Percentiles rank a stretch among this genome's conserved stretches.
These are phyloP conservation scores for Mortierella sp. DNA, from an alignment of 371 early-diverging fungal species.

Conservation along the genomic window DNA sequence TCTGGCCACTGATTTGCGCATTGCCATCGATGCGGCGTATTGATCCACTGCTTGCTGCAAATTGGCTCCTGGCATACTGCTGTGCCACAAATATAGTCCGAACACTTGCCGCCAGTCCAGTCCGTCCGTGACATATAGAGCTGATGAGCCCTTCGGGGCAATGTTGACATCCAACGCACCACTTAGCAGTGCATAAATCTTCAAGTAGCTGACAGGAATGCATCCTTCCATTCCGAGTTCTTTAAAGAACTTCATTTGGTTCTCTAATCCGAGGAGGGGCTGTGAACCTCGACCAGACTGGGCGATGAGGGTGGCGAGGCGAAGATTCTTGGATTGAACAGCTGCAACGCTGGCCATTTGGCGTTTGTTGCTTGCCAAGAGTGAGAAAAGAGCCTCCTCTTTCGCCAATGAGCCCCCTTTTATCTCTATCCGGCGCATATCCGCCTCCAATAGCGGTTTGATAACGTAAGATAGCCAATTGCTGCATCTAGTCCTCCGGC, in stretches of 20 bases:
- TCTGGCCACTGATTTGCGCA: slow-evolving; percentile 38
- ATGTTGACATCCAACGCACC: slow-evolving; percentile 58
- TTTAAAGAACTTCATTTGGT: slow-evolving; percentile 66
- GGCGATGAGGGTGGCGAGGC: slow-evolving; percentile 76
- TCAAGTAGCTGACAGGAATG: slow-evolving; percentile 59
- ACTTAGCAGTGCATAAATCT: slow-evolving; percentile 66
- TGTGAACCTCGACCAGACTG: slow-evolving; percentile 71
- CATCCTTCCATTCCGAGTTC: slow-evolving; percentile 15
- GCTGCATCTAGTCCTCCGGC: slow-evolving; percentile 54
- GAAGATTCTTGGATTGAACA: slow-evolving; percentile 65
- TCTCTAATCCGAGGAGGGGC: slow-evolving; percentile 59
- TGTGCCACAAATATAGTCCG: slow-evolving; percentile 82
- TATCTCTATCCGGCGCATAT: slow-evolving; percentile 24
- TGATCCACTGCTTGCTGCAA: slow-evolving; percentile 60
- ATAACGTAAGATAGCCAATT: slow-evolving; percentile 56
- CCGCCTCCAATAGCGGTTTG: slow-evolving; percentile 57
- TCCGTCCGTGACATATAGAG: slow-evolving; percentile 45
- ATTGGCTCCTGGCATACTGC: slow-evolving; percentile 59
- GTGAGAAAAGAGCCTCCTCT: slow-evolving; percentile 61
- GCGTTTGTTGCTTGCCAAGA: slow-evolving; percentile 64
- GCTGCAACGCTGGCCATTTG: slow-evolving; percentile 71
- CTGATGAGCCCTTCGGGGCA: slow-evolving; percentile 24
- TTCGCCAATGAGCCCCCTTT: slow-evolving; percentile 50
- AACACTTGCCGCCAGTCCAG: slow-evolving; percentile 79
- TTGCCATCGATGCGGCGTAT: slow-evolving; percentile 60